Conservation (phyloP, 2,329 filamentous ascomycete genomes). For the Pestalotiopsis sp. region DNA sequence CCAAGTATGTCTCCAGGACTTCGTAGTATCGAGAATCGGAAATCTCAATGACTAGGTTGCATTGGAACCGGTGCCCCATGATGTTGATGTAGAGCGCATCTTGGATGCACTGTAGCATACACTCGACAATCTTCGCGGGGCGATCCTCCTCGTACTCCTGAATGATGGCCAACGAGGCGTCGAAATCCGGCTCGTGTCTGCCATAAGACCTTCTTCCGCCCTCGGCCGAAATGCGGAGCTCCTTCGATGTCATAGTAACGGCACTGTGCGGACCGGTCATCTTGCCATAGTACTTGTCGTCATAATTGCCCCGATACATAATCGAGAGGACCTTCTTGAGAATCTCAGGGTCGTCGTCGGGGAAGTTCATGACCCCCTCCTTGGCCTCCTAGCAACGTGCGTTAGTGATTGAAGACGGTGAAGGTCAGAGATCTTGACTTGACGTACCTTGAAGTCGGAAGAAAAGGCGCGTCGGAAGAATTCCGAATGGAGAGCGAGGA, state of each 20-base stretch:
- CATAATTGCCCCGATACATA: not conserved
- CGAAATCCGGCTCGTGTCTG: too few species aligned
- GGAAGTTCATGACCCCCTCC: not conserved
- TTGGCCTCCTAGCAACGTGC: not conserved
- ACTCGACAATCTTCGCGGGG: rapidly evolving
- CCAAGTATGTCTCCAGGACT: too few species aligned
- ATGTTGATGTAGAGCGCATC: too few species aligned
- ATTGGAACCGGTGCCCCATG: too few species aligned
- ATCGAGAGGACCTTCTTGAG: not conserved
- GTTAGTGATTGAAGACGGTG: not conserved
- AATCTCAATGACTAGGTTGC: too few species aligned
- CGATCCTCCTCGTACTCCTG: too few species aligned
- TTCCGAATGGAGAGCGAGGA: not conserved
- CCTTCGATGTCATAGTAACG: not conserved
- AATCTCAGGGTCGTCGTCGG: not conserved
- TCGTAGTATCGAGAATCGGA: too few species aligned
- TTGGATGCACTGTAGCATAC: too few species aligned
- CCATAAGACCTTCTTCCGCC: too few species aligned
- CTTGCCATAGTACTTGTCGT: not conserved
- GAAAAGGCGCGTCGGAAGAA: too few species aligned
- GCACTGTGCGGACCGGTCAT: not conserved
- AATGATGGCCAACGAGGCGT: too few species aligned
- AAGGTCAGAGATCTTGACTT: not conserved
- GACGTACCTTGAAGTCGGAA: too few species aligned
- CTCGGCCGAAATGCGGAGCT: not conserved